Conservation (phyloP, 768 basidiomycete species). For the Pleurotus ostreatus region DNA sequence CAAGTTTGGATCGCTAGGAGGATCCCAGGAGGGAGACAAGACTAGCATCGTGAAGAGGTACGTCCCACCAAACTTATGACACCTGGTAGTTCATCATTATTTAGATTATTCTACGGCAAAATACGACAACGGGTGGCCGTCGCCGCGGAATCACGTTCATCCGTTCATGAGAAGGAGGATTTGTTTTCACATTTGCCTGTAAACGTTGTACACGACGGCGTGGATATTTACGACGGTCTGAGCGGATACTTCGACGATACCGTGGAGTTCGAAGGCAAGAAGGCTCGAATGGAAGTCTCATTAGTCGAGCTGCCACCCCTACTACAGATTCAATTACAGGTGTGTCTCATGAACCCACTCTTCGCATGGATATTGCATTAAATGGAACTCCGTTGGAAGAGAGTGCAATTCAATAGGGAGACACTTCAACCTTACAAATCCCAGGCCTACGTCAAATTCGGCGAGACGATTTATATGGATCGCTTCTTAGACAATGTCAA, state of each 20-base stretch:
- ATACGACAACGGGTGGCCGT: conserved; percentile 53
- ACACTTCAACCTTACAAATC: conserved; percentile 92
- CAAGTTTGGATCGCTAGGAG: conserved; percentile 57
- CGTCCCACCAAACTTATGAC: neutral
- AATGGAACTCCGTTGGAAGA: conserved; percentile 35
- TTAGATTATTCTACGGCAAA: conserved; percentile 81
- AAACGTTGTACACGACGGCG: conserved; percentile 84
- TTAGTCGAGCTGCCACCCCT: conserved; percentile 85
- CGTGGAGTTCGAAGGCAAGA: conserved; percentile 83
- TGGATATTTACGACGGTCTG: conserved; percentile 92
- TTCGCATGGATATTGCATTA: neutral
- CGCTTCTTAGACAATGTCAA: conserved; percentile 82
- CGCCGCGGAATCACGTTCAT: conserved; percentile 38
- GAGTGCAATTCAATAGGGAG: conserved; percentile 92
- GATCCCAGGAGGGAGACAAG: conserved; percentile 44
- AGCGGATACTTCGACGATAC: conserved; percentile 88
- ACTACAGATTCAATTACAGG: conserved; percentile 94
- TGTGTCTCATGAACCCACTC: conserved; percentile 25
- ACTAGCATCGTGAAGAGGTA: conserved; percentile 84
- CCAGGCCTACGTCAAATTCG: conserved; percentile 91
- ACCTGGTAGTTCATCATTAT: neutral
- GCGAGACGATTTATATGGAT: conserved; percentile 84
- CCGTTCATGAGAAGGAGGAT: conserved; percentile 84
- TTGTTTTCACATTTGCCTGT: conserved; percentile 92
- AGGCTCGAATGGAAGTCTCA: conserved; percentile 83